Base-by-base conservation (phyloP, 306 rosid genomes). In the Inga laurina region DNA sequence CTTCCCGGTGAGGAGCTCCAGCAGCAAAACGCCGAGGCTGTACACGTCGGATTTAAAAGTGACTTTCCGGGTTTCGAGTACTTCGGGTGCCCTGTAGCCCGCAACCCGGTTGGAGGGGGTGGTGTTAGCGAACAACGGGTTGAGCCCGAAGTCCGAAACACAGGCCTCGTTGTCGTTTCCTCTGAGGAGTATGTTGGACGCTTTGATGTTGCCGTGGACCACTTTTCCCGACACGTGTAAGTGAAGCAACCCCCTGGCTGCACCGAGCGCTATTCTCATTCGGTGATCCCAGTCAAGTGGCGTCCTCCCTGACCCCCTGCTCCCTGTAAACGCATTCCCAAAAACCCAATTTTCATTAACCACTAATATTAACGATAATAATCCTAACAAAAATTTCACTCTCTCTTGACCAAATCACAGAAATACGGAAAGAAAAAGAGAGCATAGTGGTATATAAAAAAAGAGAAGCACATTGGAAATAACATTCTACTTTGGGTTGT, bases 201-300 rank as follows among this genome's bases (percentile, higher is more conserved):
- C 93, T 76, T 97, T 97, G 0, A 97, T 82, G 87, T 97, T 94
- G 85, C 99, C 99, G 76, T 97, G 97, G 84, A 94, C 88, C 45
- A 97, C 91, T 44, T 94, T 91, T 67, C 94, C 97, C 9, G 97
- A 85, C 86, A 86, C 91, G 89, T 97, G 99, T 65, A 97, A 93
- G 89, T 91, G 93, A 6, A 92, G 85, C 0, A 97, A 13, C 5
- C 99, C 99, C 75, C 92, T 91, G 4, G 95, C 97, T 0, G 94
- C 81, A 70, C 95, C 89, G 0, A 87, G 34, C 27, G 99, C 99
- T 52, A 97, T 90, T 85, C 81, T 90, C 93, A 92, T 91, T 22
- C 99, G 86, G 93, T 75, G 88, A 56, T 97, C 99, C 99, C 99
- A 97, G 78, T 97, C 97, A 9, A 97, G 85, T 1, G 99, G 97